Conservation (phyloP, 257 asterid species). For the Solanum stenotomum region DNA sequence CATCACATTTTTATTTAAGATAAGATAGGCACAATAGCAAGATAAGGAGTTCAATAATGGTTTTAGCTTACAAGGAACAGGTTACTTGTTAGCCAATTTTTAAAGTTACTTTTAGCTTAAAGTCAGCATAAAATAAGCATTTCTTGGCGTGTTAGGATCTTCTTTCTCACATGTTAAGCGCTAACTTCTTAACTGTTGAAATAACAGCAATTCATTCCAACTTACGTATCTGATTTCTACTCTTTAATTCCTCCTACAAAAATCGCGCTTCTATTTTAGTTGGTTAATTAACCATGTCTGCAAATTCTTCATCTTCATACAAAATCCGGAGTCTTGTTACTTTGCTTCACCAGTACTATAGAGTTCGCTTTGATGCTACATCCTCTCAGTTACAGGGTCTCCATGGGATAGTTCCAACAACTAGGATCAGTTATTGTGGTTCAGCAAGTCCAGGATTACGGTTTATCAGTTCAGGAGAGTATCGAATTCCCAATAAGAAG, state of each 20-base stretch:
- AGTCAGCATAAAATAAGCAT: conserved; percentile 4
- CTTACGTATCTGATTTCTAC: neutral
- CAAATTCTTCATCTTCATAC: conserved; percentile 37
- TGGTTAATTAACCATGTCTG: neutral
- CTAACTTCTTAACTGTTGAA: neutral
- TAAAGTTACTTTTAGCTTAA: neutral
- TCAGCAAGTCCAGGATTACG: conserved; percentile 20
- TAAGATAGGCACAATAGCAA: neutral
- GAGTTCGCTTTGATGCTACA: neutral
- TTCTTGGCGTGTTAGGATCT: conserved; percentile 45
- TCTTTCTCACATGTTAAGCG: neutral
- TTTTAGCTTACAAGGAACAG: conserved; percentile 47
- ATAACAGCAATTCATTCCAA: neutral
- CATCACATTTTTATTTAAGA: neutral
- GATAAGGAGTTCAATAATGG: neutral
- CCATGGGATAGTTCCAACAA: conserved; percentile 6
- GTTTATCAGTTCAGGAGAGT: neutral
- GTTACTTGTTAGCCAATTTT: neutral
- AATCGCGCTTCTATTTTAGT: neutral
- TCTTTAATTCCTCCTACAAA: neutral
- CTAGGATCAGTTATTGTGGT: neutral
- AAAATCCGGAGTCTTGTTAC: conserved; percentile 33
- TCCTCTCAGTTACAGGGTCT: neutral
- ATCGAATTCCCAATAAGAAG: neutral
- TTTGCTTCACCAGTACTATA: conserved; percentile 22